Percentiles rank a stretch among this genome's conserved stretches.
These are phyloP conservation scores for Vicia sativa DNA, from an alignment of 306 rosid genomes.

Conservation along the genomic window DNA sequence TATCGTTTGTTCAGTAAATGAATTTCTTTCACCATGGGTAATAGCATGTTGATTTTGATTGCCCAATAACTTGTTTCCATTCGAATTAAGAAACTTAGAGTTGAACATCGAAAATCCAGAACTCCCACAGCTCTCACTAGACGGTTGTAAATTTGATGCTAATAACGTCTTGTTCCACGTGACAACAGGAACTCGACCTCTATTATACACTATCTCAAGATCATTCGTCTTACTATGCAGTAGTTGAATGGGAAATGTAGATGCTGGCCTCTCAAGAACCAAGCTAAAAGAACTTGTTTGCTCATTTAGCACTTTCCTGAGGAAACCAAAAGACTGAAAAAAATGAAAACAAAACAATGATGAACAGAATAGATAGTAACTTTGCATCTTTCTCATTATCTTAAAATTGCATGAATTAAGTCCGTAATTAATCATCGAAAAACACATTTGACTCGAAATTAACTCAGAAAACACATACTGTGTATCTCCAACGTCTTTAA, in stretches of 20 bases:
- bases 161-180: constrained; percentile 74
- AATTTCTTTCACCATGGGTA: constrained; percentile 54
- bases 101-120: constrained; percentile 75
- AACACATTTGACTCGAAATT: too few species aligned
- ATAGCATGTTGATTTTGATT: constrained; percentile 55
- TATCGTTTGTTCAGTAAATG: constrained; percentile 43
- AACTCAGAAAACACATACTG: constrained; percentile 51
- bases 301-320: constrained; percentile 58
- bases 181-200: constrained; percentile 77
- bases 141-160: constrained; percentile 67
- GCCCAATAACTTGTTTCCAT: constrained; percentile 62
- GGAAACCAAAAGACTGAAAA: constrained; percentile 55
- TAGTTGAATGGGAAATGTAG: constrained; percentile 53
- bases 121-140: constrained; percentile 57
- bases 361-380: constrained; percentile 50
- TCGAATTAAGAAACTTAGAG: constrained; percentile 65
- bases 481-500: constrained; percentile 61
- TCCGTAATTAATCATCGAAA: too few species aligned
- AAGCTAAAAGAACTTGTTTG: constrained; percentile 53
- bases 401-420: too few species aligned
- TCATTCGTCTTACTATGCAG: constrained; percentile 56
- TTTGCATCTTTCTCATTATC: not conserved
- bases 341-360: constrained; percentile 62
- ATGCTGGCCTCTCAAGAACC: constrained; percentile 57
- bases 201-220: constrained; percentile 69